A percentile compares a stretch with the other conserved stretches of the same genome.
Conservation (phyloP, 2,329 filamentous ascomycete species). For the Laburnicola sp. region DNA sequence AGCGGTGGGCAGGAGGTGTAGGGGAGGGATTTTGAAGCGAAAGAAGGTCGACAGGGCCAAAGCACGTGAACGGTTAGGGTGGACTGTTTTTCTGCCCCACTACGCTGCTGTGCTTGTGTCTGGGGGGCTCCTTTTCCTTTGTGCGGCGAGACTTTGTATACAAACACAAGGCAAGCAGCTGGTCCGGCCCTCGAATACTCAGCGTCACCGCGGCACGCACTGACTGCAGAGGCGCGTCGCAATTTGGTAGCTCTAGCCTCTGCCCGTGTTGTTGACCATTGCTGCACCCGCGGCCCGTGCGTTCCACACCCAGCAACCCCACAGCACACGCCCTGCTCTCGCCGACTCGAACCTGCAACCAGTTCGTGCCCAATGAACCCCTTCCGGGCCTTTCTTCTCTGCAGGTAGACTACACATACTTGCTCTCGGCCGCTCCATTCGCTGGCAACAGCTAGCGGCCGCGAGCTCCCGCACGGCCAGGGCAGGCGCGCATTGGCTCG, state of each 20-base stretch:
- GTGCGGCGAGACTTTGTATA: not conserved
- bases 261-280: constrained; percentile 6
- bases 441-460: not conserved
- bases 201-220: not conserved
- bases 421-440: not conserved
- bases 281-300: too few relatives aligned
- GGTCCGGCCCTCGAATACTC: not conserved
- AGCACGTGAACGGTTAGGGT: constrained; percentile 44
- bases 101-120: constrained; percentile 9
- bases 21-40: constrained; percentile 45
- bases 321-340: too few relatives aligned
- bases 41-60: constrained; percentile 43
- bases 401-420: constrained; percentile 6
- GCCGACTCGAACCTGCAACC: too few relatives aligned
- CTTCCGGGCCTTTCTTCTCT: not conserved
- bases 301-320: too few relatives aligned
- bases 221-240: not conserved
- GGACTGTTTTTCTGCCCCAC: constrained; percentile 38
- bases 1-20: constrained; percentile 40
- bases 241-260: constrained; percentile 5
- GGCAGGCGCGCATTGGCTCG: constrained; percentile 19
- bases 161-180: constrained; percentile 1
- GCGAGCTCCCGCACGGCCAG: not conserved
- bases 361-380: too few relatives aligned
- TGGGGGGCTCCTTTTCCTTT: not conserved